Percentiles rank a stretch among this genome's conserved stretches.
phyloP scores from a whole-genome alignment of 1,139 yeast species.

The Kodamaea sp. region DNA sequence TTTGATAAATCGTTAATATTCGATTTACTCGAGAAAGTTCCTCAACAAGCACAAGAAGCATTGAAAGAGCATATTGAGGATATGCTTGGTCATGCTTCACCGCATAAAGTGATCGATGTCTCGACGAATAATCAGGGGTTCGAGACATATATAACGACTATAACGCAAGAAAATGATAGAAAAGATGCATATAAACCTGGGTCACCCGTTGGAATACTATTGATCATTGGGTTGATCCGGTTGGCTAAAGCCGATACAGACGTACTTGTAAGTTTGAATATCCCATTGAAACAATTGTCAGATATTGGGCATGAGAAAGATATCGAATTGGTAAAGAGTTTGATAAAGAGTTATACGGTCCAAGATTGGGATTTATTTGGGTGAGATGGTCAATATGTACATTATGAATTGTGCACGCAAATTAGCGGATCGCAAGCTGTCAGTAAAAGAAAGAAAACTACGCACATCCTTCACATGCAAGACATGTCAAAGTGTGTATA shows the following conservation, averaged over 20 bases:
- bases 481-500: too few species aligned
- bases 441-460: conserved; percentile 20
- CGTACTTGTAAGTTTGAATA: conserved; percentile 56
- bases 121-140: conserved; percentile 11
- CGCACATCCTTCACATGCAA: too few species aligned
- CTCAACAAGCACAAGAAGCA: conserved; percentile 27
- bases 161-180: conserved; percentile 28
- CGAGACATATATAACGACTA: conserved; percentile 10
- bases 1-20: conserved; percentile 62
- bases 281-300: conserved; percentile 30
- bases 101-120: conserved; percentile 9
- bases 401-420: too few species aligned
- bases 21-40: conserved; percentile 65
- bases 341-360: conserved; percentile 20
- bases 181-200: conserved; percentile 49
- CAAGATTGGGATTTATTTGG: conserved; percentile 30
- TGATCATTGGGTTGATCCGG: conserved; percentile 54
- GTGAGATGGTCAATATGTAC: too few species aligned
- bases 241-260: conserved; percentile 54
- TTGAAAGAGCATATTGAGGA: conserved; percentile 44
- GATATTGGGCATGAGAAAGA: conserved; percentile 12
- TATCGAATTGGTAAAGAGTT: conserved; percentile 14
- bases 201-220: conserved; percentile 23
- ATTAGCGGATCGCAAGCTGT: conserved; percentile 14
- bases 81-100: conserved; percentile 28